These are phyloP conservation scores for Microstroma glucosiphilum DNA, from an alignment of 1,284 basidiomycete species.

Conservation along the genomic window DNA sequence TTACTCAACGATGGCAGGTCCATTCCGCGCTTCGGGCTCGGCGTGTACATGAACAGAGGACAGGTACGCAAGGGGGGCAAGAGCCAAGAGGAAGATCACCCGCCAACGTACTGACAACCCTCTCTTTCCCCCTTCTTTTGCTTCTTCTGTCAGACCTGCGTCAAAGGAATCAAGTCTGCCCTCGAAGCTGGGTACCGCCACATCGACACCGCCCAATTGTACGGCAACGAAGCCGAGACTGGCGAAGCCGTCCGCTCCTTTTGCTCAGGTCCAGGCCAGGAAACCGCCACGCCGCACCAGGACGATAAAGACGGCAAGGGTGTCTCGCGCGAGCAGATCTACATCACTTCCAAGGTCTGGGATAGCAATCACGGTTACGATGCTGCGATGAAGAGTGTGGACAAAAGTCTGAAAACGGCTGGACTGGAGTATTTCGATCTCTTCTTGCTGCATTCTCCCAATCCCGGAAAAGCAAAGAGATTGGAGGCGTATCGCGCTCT, in stretches of 20 bases:
- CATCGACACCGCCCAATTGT: conserved; percentile 59
- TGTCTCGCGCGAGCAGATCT: conserved; percentile 39
- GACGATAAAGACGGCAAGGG: conserved; percentile 38
- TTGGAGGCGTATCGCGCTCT: conserved; percentile 36
- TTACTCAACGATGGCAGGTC: conserved; percentile 9
- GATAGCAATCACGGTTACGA: conserved; percentile 22
- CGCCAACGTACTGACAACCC: conserved; percentile 7
- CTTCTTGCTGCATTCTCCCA: conserved; percentile 43
- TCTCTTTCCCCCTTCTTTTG: conserved; percentile 4
- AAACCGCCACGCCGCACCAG: conserved; percentile 54
- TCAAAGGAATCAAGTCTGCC: conserved; percentile 15
- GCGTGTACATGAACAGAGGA: conserved; percentile 12
- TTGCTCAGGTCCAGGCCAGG: too few relatives aligned
- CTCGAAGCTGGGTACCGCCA: conserved; percentile 53
- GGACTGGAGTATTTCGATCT: conserved; percentile 36
- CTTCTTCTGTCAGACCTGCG: too few relatives aligned
- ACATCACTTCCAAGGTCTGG: conserved; percentile 56
- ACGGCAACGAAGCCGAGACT: conserved; percentile 65
- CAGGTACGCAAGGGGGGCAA: neutral
- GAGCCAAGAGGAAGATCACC: neutral
- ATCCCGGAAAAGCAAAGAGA: conserved; percentile 30
- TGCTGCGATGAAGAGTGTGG: conserved; percentile 19
- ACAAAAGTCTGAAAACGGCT: conserved; percentile 19
- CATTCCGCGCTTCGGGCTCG: conserved; percentile 14
- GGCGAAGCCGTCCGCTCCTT: conserved; percentile 57